Base-by-base conservation (phyloP, 768 basidiomycete genomes). In the Mycena pura region DNA sequence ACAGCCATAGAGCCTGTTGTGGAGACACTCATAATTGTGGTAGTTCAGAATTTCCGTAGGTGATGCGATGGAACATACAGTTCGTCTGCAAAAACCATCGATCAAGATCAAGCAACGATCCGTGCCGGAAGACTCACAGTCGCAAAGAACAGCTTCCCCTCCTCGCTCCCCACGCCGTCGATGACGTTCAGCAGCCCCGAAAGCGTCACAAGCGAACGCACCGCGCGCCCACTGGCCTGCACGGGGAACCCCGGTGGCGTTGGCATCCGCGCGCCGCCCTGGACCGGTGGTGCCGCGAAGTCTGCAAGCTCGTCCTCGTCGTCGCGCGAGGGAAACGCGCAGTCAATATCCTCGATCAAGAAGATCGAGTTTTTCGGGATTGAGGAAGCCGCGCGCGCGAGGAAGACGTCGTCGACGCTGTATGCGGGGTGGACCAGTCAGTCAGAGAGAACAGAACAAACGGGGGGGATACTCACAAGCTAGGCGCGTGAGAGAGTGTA, bases 401-500 rank as follows among this genome's bases (percentile, higher is more conserved):
- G 65, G 19, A 55, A 67, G 1, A 52, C 47, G 57, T 77, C 76
- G 62, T 74, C 70, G 43, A 77, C 62, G 21, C 71, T 73, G 50
- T 44, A 29, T 44, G 25, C 3, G 25, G 31, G 15, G 21, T 25
- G 1, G 8, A n/a, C 24, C 13, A 38, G 27, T 40, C 3, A 41
- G 19, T 22, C 19, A 9, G 17, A 7, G 24, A 2, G 22, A 11
- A n/a, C 14, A 13, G 34, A 25, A 14, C 9, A 47, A 11, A 29
- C 19, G 24, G 31, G 46, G 6, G 10, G 40, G n/a, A 45, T n/a
- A 45, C 71, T n/a, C 40, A 73, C 73, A 68, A 70, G 27, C 58
- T 48, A 19, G 70, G 64, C 8, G 74, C 64, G 3, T 76, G 59
- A 11, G 72, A 71, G n/a, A 77, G 59, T 6, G 68, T 88, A 89